Percentiles rank a stretch among this genome's conserved stretches.
These are phyloP conservation scores for Tuber aestivum DNA, from an alignment of 495 filamentous ascomycete species.

Conservation along the genomic window DNA sequence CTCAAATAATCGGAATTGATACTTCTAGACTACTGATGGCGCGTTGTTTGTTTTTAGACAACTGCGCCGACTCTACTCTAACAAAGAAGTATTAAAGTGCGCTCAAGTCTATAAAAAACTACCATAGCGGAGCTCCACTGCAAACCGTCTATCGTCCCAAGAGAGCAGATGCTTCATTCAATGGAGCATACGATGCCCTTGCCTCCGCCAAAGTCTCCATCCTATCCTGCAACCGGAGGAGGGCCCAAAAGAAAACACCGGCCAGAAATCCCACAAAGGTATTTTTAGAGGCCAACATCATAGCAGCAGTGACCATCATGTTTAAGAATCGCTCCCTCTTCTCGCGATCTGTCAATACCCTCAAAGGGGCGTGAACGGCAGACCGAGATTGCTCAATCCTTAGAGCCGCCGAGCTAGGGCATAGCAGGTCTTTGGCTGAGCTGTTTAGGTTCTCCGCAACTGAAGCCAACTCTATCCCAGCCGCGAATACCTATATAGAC, in stretches of 20 bases:
- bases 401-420: constrained; percentile 29
- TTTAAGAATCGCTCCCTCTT: constrained; percentile 69
- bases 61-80: neutral
- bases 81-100: neutral
- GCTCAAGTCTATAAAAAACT: neutral
- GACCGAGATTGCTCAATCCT: constrained; percentile 45
- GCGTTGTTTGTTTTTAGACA: neutral
- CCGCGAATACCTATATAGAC: constrained; percentile 56
- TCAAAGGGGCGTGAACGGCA: constrained; percentile 34
- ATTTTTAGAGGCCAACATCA: constrained; percentile 78
- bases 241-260: constrained; percentile 54
- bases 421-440: constrained; percentile 58
- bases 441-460: constrained; percentile 78
- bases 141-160: neutral
- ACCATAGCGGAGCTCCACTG: neutral
- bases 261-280: constrained; percentile 80
- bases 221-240: constrained; percentile 45
- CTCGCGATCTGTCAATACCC: constrained; percentile 55
- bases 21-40: neutral
- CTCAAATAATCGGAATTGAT: neutral
- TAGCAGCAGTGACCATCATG: constrained; percentile 79
- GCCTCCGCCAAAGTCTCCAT: constrained; percentile 30
- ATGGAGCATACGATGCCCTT: neutral
- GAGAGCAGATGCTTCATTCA: constrained; percentile 1
- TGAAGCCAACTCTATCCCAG: constrained; percentile 75